A percentile compares a stretch with the other conserved stretches of the same genome.
These are phyloP conservation scores for Musa balbisiana DNA, from an alignment of 202 grass and related monocot species.

Conservation along the genomic window DNA sequence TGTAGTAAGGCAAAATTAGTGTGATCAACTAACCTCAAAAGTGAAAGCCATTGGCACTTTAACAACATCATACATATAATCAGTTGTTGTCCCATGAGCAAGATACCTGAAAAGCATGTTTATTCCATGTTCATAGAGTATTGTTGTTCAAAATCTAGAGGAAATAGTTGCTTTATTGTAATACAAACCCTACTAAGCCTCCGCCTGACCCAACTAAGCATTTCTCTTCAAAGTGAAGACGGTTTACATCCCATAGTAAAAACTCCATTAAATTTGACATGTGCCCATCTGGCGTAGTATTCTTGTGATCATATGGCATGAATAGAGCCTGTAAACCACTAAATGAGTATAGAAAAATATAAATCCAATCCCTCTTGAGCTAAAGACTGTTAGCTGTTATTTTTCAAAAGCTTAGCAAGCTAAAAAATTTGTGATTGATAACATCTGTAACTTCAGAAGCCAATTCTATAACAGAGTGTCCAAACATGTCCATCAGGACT, in stretches of 20 bases:
- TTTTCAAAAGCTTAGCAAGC: too few relatives aligned
- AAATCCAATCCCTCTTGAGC: background rate
- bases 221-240: conserved; percentile 70
- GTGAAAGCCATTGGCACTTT: conserved; percentile 96
- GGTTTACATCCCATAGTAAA: conserved; percentile 76
- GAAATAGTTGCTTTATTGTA: conserved; percentile 12
- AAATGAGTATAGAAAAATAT: background rate
- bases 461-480: background rate
- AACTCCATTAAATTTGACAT: conserved; percentile 69
- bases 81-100: conserved; percentile 94
- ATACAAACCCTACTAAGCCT: conserved; percentile 82
- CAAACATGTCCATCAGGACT: background rate
- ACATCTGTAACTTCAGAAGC: background rate
- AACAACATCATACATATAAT: conserved; percentile 75
- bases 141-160: background rate
- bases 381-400: background rate
- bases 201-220: conserved; percentile 92
- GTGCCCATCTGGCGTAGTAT: conserved; percentile 61
- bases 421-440: background rate
- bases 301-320: conserved; percentile 99
- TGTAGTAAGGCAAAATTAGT: background rate
- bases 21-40: conserved; percentile 60
- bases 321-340: conserved; percentile 69
- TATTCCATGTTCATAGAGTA: conserved; percentile 13
- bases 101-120: conserved; percentile 53